Conservation (phyloP, 192 early-diverging fungal species). For the Dimargaris cristalligena region DNA sequence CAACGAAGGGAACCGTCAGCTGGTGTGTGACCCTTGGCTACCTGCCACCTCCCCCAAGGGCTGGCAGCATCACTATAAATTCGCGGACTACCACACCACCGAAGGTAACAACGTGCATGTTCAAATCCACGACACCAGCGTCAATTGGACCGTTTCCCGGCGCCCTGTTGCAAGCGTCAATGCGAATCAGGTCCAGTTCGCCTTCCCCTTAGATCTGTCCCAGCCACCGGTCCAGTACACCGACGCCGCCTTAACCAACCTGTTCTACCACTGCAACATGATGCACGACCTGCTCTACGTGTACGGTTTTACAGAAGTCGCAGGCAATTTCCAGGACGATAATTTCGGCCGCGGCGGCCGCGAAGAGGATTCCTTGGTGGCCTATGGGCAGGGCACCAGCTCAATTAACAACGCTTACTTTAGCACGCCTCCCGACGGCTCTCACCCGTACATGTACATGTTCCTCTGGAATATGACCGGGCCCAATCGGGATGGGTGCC, state of each 20-base stretch:
- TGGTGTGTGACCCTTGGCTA: conserved; percentile 33
- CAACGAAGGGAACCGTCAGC: conserved; percentile 25
- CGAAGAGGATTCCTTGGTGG: conserved; percentile 30
- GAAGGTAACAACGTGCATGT: conserved; percentile 34
- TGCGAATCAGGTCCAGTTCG: conserved; percentile 18
- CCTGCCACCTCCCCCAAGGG: conserved; percentile 17
- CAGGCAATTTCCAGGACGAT: conserved; percentile 39
- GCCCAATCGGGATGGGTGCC: conserved; percentile 35
- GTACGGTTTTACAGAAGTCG: conserved; percentile 32
- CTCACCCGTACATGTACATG: conserved; percentile 33
- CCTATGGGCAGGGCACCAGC: conserved; percentile 28
- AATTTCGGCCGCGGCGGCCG: conserved; percentile 36
- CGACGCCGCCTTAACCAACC: conserved; percentile 33
- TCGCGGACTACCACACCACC: conserved; percentile 23
- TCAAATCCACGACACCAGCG: no score
- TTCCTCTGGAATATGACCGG: conserved; percentile 26
- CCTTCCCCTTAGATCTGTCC: conserved; percentile 24
- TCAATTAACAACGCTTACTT: conserved; percentile 44
- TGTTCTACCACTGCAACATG: conserved; percentile 37
- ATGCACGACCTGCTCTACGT: conserved; percentile 33
- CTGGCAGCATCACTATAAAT: conserved; percentile 21
- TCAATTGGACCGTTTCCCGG: no score
- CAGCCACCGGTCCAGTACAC: conserved; percentile 23
- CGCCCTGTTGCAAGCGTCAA: conserved; percentile 17
- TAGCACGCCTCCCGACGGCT: conserved; percentile 40